Evolutionary conservation across 2,329 filamentous ascomycete species (phyloP).

Genomic region (Arthrinium phaeospermum): DNA sequence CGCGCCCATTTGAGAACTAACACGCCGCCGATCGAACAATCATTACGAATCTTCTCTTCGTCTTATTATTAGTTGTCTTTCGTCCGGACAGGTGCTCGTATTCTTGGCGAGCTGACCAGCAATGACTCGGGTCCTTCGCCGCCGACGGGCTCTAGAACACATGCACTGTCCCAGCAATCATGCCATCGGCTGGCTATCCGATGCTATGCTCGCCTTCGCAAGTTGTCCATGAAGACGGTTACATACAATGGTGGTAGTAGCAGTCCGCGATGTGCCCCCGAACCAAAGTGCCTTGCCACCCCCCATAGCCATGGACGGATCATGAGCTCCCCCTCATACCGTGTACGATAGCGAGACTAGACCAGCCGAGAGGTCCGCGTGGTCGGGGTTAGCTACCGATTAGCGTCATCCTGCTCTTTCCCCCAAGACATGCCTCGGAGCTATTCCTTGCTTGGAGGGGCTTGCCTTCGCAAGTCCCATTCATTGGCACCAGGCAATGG

Average conservation of each 20-base stretch:
- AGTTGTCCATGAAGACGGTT: background rate
- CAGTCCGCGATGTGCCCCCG: background rate
- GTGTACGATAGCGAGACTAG: background rate
- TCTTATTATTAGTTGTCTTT: background rate
- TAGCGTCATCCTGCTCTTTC: constrained; percentile 2
- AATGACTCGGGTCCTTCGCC: background rate
- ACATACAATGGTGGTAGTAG: background rate
- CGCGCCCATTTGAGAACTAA: background rate
- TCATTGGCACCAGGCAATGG: background rate
- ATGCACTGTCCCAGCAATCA: background rate
- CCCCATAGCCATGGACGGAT: background rate
- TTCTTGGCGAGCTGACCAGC: background rate
- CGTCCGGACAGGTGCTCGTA: background rate
- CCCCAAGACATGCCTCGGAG: background rate
- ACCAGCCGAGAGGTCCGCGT: constrained; percentile 9
- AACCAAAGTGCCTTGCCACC: background rate
- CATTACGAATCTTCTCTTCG: background rate
- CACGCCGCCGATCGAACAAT: background rate
- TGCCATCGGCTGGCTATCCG: background rate
- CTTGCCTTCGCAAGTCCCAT: background rate
- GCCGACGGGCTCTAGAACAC: background rate
- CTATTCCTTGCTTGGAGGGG: constrained; percentile 17
- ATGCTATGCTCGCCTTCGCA: background rate
- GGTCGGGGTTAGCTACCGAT: constrained; percentile 10
- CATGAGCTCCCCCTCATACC: background rate